A percentile compares a stretch with the other conserved stretches of the same genome.
These are phyloP conservation scores for Rhizopus delemar DNA, from an alignment of 371 early-diverging fungal species.

Conservation along the genomic window DNA sequence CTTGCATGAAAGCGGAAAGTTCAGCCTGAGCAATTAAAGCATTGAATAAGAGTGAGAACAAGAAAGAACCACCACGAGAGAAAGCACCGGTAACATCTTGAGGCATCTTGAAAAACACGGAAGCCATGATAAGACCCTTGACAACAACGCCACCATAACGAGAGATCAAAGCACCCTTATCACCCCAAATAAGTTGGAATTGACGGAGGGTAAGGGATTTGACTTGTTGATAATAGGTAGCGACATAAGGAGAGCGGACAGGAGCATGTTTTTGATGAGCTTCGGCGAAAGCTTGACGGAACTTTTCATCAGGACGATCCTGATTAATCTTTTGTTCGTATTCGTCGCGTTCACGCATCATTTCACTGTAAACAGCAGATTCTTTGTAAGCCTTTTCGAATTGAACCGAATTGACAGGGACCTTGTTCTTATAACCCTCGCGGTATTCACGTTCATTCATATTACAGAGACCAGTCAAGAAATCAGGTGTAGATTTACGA, in stretches of 20 bases:
- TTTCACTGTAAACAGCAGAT: conserved; percentile 37
- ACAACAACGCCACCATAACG: conserved; percentile 63
- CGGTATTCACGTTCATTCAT: conserved; percentile 61
- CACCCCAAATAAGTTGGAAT: conserved; percentile 57
- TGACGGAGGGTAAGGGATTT: conserved; percentile 65
- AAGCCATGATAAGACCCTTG: conserved; percentile 72
- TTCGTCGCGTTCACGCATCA: conserved; percentile 40
- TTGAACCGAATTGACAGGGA: conserved; percentile 49
- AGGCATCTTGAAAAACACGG: conserved; percentile 65
- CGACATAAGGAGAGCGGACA: conserved; percentile 58
- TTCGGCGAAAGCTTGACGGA: conserved; percentile 58
- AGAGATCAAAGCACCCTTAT: conserved; percentile 52
- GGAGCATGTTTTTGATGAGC: conserved; percentile 61
- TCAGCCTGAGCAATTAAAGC: conserved; percentile 62
- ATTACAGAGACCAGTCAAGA: conserved; percentile 72
- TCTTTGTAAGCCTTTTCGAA: conserved; percentile 54
- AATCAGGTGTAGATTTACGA: conserved; percentile 80
- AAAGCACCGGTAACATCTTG: conserved; percentile 60
- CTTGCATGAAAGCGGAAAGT: conserved; percentile 56
- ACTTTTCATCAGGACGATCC: conserved; percentile 44
- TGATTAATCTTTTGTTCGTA: conserved; percentile 43
- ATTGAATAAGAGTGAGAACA: conserved; percentile 62
- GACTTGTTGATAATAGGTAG: conserved; percentile 66
- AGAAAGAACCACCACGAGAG: conserved; percentile 75
- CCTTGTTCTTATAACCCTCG: conserved; percentile 53